Evolutionary conservation across 163 green algal genomes (phyloP).

Genomic region (Trebouxiophyceae sp.): DNA sequence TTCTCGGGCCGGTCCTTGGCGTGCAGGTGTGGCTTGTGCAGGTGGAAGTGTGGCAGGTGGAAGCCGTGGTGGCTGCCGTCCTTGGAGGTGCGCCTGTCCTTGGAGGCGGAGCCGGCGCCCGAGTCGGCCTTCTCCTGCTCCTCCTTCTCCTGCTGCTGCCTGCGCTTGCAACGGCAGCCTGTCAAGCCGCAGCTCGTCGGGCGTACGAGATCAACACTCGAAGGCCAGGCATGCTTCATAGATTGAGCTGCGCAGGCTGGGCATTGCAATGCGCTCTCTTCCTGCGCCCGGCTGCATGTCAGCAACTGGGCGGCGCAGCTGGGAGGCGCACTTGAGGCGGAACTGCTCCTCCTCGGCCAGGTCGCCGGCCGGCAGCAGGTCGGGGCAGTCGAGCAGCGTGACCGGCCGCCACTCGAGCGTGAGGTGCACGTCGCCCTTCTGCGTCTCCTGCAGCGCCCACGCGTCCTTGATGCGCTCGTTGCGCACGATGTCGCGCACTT

Average conservation of each 20-base stretch:
- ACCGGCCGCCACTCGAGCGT: conserved; percentile 37
- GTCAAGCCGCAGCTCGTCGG: neutral
- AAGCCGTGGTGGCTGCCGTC: too few relatives aligned
- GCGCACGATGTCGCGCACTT: conserved; percentile 47
- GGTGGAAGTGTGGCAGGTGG: too few relatives aligned
- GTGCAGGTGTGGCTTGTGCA: too few relatives aligned
- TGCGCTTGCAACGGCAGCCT: neutral
- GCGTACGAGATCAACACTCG: too few relatives aligned
- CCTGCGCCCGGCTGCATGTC: too few relatives aligned
- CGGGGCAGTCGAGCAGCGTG: conserved; percentile 3
- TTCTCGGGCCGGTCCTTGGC: neutral
- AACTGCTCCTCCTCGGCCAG: too few relatives aligned
- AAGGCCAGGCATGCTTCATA: too few relatives aligned
- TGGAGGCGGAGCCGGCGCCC: neutral
- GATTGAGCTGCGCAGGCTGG: too few relatives aligned
- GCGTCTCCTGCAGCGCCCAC: conserved; percentile 48
- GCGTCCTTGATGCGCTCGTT: conserved; percentile 50
- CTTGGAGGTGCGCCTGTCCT: too few relatives aligned
- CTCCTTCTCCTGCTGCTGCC: neutral
- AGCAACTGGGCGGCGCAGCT: too few relatives aligned
- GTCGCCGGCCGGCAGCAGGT: too few relatives aligned
- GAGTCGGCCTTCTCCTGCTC: neutral
- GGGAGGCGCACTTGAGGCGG: too few relatives aligned
- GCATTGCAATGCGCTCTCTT: neutral
- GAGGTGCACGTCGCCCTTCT: conserved; percentile 56